A percentile compares a stretch with the other conserved stretches of the same genome.
Conservation (phyloP, 1,139 yeast genomes). For the Zygoascus meyerae region DNA sequence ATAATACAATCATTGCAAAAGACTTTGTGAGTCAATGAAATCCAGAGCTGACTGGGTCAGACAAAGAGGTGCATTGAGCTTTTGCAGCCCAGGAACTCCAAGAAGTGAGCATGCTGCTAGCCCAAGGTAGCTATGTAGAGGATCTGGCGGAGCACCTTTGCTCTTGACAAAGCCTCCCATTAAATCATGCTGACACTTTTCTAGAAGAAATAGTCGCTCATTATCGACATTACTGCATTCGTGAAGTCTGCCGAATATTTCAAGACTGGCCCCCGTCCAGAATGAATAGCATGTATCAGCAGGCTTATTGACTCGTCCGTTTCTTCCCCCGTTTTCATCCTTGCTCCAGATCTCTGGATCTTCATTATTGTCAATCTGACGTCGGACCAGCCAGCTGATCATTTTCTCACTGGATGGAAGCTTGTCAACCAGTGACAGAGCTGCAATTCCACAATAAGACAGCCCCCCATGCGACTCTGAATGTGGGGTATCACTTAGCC, state of each 20-base stretch:
- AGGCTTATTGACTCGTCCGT: constrained; percentile 79
- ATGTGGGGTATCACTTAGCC: constrained; percentile 45
- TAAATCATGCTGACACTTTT: constrained; percentile 53
- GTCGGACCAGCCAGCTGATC: constrained; percentile 29
- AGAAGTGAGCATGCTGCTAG: constrained; percentile 33
- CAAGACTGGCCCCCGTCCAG: constrained; percentile 71
- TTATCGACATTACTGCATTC: constrained; percentile 37
- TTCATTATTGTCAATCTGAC: constrained; percentile 17
- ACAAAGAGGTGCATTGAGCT: constrained; percentile 25
- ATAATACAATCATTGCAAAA: too few species aligned
- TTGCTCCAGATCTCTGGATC: constrained; percentile 37
- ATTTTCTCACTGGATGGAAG: constrained; percentile 62
- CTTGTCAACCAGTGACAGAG: constrained; percentile 44
- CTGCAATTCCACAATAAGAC: constrained; percentile 77
- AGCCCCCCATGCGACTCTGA: constrained; percentile 84
- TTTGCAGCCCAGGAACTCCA: constrained; percentile 15
- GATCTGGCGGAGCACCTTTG: constrained; percentile 53
- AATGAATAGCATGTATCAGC: constrained; percentile 91
- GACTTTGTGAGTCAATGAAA: too few species aligned
- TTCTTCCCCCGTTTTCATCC: constrained; percentile 69
- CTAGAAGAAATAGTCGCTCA: constrained; percentile 47
- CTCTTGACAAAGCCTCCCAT: constrained; percentile 83
- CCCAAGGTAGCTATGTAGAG: constrained; percentile 38
- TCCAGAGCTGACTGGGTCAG: background rate
- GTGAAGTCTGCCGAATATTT: constrained; percentile 34